Base-by-base conservation (phyloP, 768 basidiomycete genomes). In the Dacryopinax primogenitus region DNA sequence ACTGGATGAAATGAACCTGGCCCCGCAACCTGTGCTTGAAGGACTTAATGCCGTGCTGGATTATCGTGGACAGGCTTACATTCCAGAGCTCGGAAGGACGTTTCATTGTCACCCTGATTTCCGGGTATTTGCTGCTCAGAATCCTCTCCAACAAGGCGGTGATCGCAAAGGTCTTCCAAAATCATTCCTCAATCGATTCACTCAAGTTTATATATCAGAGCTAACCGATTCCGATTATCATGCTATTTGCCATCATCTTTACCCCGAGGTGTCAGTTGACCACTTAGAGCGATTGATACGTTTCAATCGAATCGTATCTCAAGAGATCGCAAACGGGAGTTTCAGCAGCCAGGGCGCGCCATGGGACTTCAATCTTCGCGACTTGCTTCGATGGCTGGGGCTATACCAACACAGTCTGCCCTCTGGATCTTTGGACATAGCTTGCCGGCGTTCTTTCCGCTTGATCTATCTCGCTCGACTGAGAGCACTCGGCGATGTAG, bases 281-380 rank as follows among this genome's bases (percentile, higher is more conserved):
- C 71, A 82, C 16, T 75, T 96, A 28, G 78, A 80, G 36, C 75
- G 76, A 51, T 95, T 98, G 90, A 90, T 98, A 63, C 70, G 79
- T 1, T 96, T 88, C 78, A 97, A 92, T 72, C 77, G 79, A 65
- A 77, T 77, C 12, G 78, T 98, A 51, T 85, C 86, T 62, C 79
- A 84, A 7, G 84, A 86, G 70, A 84, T 88, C 9, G 83, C 82
- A 68, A 69, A 83, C 23, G 82, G 83, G 21, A 68, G 79, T 1
- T 92, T 96, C 73, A 93, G 83, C 1, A 79, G 83, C 36, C 83
- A 87, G 64, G 94, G 94, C 9, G 80, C 83, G 64, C 96, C 95
- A 3, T 99, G 95, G 95, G 95, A 99, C 72, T 96, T 98, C 79
- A 99, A 99, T 73, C 80, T 99, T 33, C 88, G 95, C 15, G 95